These are phyloP conservation scores for Phylloboletellus chloephorus DNA, from an alignment of 1,284 basidiomycete genomes.

Conservation along the genomic window DNA sequence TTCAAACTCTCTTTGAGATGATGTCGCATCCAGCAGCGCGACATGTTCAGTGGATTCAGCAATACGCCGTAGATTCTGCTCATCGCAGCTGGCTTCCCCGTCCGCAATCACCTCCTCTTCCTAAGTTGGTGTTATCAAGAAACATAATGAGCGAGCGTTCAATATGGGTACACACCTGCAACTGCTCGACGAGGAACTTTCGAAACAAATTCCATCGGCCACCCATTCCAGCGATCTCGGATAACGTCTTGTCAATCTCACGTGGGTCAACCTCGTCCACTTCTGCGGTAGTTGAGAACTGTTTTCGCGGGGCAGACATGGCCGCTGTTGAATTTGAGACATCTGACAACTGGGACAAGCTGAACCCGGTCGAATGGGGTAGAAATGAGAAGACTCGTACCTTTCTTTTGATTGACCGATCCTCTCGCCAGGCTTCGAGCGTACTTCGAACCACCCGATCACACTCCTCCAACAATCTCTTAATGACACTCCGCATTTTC, in stretches of 20 bases:
- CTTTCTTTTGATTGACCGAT: constrained; percentile 70
- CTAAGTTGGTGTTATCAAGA: constrained; percentile 13
- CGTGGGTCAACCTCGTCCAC: constrained; percentile 74
- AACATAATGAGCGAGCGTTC: neutral
- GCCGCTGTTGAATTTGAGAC: constrained; percentile 37
- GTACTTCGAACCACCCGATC: constrained; percentile 78
- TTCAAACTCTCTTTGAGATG: constrained; percentile 59
- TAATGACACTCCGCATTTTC: constrained; percentile 80
- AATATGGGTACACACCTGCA: constrained; percentile 42
- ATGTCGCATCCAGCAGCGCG: constrained; percentile 41
- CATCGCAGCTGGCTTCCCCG: neutral
- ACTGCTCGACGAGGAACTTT: constrained; percentile 75
- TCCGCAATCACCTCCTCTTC: constrained; percentile 19
- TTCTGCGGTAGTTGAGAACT: constrained; percentile 40
- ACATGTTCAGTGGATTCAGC: constrained; percentile 11
- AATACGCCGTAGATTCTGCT: constrained; percentile 1
- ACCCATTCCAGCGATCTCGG: constrained; percentile 84
- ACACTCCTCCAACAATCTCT: constrained; percentile 77
- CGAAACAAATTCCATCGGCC: constrained; percentile 90
- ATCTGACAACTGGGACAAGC: constrained; percentile 42
- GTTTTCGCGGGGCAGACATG: constrained; percentile 36
- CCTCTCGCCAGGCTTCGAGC: constrained; percentile 87
- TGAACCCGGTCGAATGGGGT: constrained; percentile 6
- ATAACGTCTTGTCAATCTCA: constrained; percentile 85
- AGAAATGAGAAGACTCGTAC: constrained; percentile 33